Conservation (phyloP, 805 yeast species). For the Hermanozyma aechmeae region DNA sequence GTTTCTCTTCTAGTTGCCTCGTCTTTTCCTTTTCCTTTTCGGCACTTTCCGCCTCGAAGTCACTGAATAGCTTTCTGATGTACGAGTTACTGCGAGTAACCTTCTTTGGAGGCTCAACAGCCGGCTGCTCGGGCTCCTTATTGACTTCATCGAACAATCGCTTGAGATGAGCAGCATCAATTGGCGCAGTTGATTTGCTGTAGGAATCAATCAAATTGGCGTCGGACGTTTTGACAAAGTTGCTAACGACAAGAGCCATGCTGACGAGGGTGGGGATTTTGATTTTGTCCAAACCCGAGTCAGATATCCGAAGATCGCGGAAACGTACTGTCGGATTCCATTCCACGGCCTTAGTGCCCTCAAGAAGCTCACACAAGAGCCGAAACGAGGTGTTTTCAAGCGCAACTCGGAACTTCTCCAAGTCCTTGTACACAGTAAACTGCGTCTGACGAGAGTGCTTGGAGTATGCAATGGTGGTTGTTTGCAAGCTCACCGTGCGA, state of each 20-base stretch:
- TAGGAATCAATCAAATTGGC: slow-evolving; percentile 24
- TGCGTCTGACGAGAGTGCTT: slow-evolving; percentile 34
- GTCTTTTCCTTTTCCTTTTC: slow-evolving; percentile 6
- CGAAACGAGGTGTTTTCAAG: slow-evolving; percentile 23
- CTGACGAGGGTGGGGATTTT: slow-evolving; percentile 36
- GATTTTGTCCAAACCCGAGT: slow-evolving; percentile 11
- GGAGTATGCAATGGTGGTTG: slow-evolving; percentile 13
- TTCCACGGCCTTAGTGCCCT: slow-evolving; percentile 10
- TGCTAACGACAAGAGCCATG: slow-evolving; percentile 43
- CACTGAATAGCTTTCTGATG: slow-evolving; percentile 10
- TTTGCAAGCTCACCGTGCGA: slow-evolving; percentile 39
- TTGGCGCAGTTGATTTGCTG: slow-evolving; percentile 3
- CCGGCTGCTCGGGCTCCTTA: background rate
- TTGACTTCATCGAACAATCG: slow-evolving; percentile 9
- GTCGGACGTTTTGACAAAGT: slow-evolving; percentile 38
- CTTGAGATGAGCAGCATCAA: slow-evolving; percentile 2
- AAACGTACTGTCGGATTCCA: slow-evolving; percentile 13
- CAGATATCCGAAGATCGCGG: slow-evolving; percentile 11
- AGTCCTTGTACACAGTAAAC: slow-evolving; percentile 23
- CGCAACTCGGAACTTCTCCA: slow-evolving; percentile 19
- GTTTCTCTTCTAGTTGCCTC: slow-evolving; percentile 3
- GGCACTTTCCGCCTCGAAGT: too few relatives aligned
- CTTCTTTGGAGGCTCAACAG: slow-evolving; percentile 1
- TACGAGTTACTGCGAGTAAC: slow-evolving; percentile 6
- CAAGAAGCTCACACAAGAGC: slow-evolving; percentile 32